Evolutionary conservation across 768 basidiomycete species (phyloP).

Genomic region (Calocybe indica): DNA sequence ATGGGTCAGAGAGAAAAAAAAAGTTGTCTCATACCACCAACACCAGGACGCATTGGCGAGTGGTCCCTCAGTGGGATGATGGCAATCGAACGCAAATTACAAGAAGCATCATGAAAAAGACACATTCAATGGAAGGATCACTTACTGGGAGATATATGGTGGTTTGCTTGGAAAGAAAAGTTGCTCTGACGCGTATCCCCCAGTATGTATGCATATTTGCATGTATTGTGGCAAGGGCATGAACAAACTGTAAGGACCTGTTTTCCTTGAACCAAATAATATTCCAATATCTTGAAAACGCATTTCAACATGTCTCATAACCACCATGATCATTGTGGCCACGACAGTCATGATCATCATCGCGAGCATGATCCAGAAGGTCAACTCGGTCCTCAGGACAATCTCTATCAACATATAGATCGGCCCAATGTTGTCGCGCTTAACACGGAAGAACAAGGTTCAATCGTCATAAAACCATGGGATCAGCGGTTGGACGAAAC

Average conservation of each 20-base stretch:
- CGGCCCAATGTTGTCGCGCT: constrained; percentile 74
- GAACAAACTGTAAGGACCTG: no score
- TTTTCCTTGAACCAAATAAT: no score
- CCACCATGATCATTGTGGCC: constrained; percentile 56
- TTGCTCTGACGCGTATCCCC: no score
- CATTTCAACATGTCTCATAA: constrained; percentile 29
- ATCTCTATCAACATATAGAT: constrained; percentile 73
- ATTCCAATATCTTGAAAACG: no score
- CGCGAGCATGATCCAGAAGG: constrained; percentile 52
- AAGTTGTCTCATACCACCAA: constrained; percentile 65
- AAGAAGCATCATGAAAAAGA: constrained; percentile 31
- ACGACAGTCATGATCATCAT: constrained; percentile 54
- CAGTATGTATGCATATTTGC: no score
- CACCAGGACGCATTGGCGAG: constrained; percentile 73
- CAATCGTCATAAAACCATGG: constrained; percentile 83
- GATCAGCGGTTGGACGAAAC: constrained; percentile 66
- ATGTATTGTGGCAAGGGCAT: no score
- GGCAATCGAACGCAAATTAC: constrained; percentile 91
- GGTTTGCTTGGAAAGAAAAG: not conserved
- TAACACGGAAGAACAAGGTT: constrained; percentile 50
- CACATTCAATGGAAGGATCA: constrained; percentile 16
- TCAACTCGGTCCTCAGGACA: constrained; percentile 53
- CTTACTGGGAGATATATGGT: not conserved
- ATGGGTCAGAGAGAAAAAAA: constrained; percentile 38
- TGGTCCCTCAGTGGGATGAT: constrained; percentile 61